These are phyloP conservation scores for Naganishia cerealis DNA, from an alignment of 1,284 basidiomycete genomes.

Conservation along the genomic window DNA sequence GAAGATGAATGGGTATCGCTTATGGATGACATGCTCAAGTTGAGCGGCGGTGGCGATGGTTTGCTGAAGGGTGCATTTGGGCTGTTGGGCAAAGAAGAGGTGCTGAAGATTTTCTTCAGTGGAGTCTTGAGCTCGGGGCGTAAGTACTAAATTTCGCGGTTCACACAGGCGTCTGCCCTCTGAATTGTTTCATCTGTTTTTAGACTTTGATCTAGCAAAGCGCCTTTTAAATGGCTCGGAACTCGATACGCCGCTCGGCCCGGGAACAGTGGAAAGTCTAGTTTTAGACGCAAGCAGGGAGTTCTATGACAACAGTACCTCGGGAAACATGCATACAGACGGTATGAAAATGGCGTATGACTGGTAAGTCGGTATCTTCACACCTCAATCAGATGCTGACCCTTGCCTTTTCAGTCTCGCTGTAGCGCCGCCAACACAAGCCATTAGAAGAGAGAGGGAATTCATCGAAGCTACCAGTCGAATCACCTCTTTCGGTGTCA, in stretches of 20 bases:
- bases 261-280: slow-evolving; percentile 67
- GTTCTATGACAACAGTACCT: slow-evolving; percentile 87
- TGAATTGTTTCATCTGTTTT: slow-evolving; percentile 21
- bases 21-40: slow-evolving; percentile 81
- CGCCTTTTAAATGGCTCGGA: slow-evolving; percentile 63
- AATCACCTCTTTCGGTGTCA: slow-evolving; percentile 76
- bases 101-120: slow-evolving; percentile 74
- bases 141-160: slow-evolving; percentile 56
- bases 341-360: slow-evolving; percentile 95
- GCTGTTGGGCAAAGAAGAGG: slow-evolving; percentile 67
- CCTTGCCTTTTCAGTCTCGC: slow-evolving; percentile 61
- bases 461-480: slow-evolving; percentile 92
- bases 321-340: slow-evolving; percentile 83
- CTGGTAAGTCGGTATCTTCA: slow-evolving; percentile 63
- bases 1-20: slow-evolving; percentile 77
- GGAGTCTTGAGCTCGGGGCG: slow-evolving; percentile 80
- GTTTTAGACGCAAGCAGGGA: slow-evolving; percentile 78
- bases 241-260: slow-evolving; percentile 60
- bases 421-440: slow-evolving; percentile 67
- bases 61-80: slow-evolving; percentile 72
- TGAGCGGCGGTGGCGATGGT: slow-evolving; percentile 65
- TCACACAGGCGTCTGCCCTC: not conserved
- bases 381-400: not conserved
- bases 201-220: slow-evolving; percentile 77
- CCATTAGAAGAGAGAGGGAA: slow-evolving; percentile 70